phyloP scores from a whole-genome alignment of 1,284 basidiomycete genomes.

The Hymenochaete sp. region DNA sequence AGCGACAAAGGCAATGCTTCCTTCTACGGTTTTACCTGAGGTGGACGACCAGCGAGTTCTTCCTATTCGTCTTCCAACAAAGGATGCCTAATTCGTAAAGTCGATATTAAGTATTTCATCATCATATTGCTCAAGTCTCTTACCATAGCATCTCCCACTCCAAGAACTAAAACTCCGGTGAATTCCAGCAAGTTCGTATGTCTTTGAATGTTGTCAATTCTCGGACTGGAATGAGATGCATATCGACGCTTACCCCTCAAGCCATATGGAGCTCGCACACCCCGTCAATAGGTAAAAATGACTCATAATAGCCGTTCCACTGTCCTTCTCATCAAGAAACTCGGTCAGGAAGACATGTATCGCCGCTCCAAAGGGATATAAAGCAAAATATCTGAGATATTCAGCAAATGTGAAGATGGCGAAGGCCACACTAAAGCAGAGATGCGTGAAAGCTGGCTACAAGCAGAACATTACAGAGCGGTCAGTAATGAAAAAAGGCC shows the following conservation, averaged over 20 bases:
- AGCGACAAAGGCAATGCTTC: slow-evolving; percentile 72
- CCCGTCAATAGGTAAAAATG: slow-evolving; percentile 97
- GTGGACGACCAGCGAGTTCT: slow-evolving; percentile 75
- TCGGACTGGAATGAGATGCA: slow-evolving; percentile 2
- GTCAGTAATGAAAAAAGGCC: slow-evolving; percentile 8
- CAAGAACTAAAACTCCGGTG: slow-evolving; percentile 87
- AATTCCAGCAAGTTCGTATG: slow-evolving; percentile 67
- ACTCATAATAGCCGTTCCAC: slow-evolving; percentile 91
- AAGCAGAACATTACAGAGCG: background rate
- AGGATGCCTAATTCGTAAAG: slow-evolving; percentile 60
- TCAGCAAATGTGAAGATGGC: slow-evolving; percentile 92
- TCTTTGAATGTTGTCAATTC: slow-evolving; percentile 30
- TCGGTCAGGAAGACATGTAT: slow-evolving; percentile 97
- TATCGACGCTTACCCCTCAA: slow-evolving; percentile 68
- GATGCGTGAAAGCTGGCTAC: slow-evolving; percentile 91
- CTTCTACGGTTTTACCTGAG: slow-evolving; percentile 87
- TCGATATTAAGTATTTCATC: too few relatives aligned
- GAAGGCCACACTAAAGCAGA: slow-evolving; percentile 91
- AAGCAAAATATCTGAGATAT: slow-evolving; percentile 95
- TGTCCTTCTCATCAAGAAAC: slow-evolving; percentile 93
- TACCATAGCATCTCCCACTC: slow-evolving; percentile 90
- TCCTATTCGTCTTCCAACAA: slow-evolving; percentile 83
- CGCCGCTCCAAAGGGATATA: slow-evolving; percentile 91
- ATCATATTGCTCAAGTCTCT: slow-evolving; percentile 23
- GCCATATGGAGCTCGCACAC: slow-evolving; percentile 89